phyloP scores from a whole-genome alignment of 2,329 filamentous ascomycete genomes.

The Chaetoscypha palmicola region DNA sequence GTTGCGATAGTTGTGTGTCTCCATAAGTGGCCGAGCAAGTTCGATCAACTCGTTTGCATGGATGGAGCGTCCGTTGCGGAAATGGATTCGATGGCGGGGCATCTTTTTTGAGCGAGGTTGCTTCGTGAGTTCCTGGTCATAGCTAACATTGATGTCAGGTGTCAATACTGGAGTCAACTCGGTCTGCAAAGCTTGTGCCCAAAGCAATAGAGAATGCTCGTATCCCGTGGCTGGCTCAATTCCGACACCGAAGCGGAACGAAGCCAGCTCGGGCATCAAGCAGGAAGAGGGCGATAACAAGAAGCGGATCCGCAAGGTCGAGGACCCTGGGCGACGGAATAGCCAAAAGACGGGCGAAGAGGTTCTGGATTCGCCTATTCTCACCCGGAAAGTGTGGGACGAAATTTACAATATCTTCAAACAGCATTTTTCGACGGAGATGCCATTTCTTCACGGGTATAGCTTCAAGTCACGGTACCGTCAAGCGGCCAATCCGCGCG shows the following conservation, averaged over 20 bases:
- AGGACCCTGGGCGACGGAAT: constrained; percentile 31
- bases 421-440: constrained; percentile 63
- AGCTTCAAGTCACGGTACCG: constrained; percentile 50
- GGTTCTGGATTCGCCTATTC: constrained; percentile 51
- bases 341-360: constrained; percentile 44
- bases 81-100: too few relatives aligned
- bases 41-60: too few relatives aligned
- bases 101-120: too few relatives aligned
- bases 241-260: constrained; percentile 25
- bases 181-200: constrained; percentile 68
- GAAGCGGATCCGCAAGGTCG: constrained; percentile 31
- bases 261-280: constrained; percentile 25
- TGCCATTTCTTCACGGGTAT: constrained; percentile 63
- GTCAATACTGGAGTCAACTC: constrained; percentile 63
- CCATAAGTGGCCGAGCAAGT: too few relatives aligned
- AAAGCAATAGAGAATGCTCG: constrained; percentile 63
- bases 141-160: constrained; percentile 18
- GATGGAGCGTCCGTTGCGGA: too few relatives aligned
- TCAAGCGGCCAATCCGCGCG: constrained; percentile 34
- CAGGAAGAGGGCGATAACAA: constrained; percentile 42
- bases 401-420: constrained; percentile 65
- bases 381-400: constrained; percentile 60
- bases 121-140: neutral
- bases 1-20: too few relatives aligned
- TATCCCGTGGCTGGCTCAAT: constrained; percentile 51